Percentiles rank a stretch among this genome's conserved stretches.
These are phyloP conservation scores for Ogataea thermomethanolica DNA, from an alignment of 805 yeast species.

Conservation along the genomic window DNA sequence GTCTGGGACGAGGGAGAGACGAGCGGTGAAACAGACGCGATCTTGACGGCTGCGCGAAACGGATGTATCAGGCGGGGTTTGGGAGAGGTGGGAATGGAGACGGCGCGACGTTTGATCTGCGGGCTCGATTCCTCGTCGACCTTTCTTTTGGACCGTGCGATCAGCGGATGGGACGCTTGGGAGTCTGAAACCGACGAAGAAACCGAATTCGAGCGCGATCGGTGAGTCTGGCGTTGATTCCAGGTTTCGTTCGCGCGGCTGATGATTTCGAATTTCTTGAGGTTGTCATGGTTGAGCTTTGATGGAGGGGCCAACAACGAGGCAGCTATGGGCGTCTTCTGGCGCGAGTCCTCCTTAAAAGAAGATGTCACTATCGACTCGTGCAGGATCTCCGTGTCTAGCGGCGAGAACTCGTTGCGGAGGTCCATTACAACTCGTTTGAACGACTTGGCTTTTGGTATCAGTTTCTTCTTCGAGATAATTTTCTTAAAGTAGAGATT, in stretches of 20 bases:
- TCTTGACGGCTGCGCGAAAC: constrained; percentile 26
- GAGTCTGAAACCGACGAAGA: constrained; percentile 10
- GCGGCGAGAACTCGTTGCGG: constrained; percentile 33
- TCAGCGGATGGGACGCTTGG: neutral
- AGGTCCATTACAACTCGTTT: constrained; percentile 34
- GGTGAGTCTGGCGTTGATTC: constrained; percentile 25
- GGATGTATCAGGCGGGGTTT: constrained; percentile 10
- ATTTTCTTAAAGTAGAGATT: constrained; percentile 31
- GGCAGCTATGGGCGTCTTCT: constrained; percentile 15
- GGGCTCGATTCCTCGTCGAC: constrained; percentile 12
- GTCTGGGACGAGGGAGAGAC: constrained; percentile 31
- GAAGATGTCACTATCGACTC: constrained; percentile 34
- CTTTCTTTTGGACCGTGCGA: constrained; percentile 15
- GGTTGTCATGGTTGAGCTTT: constrained; percentile 7
- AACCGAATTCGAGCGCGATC: constrained; percentile 11
- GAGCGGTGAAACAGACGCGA: constrained; percentile 30
- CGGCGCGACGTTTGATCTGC: constrained; percentile 22
- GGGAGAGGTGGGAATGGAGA: constrained; percentile 16
- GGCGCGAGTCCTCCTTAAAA: constrained; percentile 29
- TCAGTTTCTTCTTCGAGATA: constrained; percentile 26
- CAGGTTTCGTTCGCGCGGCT: constrained; percentile 36
- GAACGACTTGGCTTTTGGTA: constrained; percentile 36
- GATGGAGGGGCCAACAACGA: constrained; percentile 12
- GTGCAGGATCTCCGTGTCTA: constrained; percentile 34
- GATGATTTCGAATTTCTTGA: constrained; percentile 33